phyloP scores from a whole-genome alignment of 2,329 filamentous ascomycete species.

The Microsporum audouinii region DNA sequence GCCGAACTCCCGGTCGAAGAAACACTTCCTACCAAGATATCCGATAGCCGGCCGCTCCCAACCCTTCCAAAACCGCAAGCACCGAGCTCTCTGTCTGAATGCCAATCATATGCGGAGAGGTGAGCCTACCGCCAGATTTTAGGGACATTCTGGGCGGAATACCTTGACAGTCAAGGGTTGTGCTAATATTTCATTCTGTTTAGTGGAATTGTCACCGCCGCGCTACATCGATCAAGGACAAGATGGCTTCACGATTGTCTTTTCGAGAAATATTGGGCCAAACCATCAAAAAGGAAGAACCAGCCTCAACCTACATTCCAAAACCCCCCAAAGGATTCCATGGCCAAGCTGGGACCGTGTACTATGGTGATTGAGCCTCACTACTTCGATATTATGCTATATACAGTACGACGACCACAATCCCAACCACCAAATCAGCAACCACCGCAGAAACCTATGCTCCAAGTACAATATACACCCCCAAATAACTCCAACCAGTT shows the following conservation, averaged over 20 bases:
- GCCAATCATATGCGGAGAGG: constrained; percentile 50
- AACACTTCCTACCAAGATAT: constrained; percentile 42
- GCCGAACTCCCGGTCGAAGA: constrained; percentile 18
- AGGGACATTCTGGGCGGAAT: background rate
- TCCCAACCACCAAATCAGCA: constrained; percentile 22
- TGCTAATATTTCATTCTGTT: constrained; percentile 13
- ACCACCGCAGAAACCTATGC: constrained; percentile 25
- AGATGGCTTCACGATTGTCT: constrained; percentile 46
- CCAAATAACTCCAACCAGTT: constrained; percentile 30
- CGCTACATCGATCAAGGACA: constrained; percentile 48
- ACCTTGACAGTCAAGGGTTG: background rate
- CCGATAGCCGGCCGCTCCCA: constrained; percentile 44
- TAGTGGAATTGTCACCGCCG: constrained; percentile 46
- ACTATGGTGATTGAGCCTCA: constrained; percentile 53
- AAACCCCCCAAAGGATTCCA: constrained; percentile 42
- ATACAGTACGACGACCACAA: constrained; percentile 42
- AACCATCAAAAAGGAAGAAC: constrained; percentile 45
- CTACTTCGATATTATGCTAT: constrained; percentile 48
- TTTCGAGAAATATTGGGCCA: constrained; percentile 47
- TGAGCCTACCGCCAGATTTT: constrained; percentile 16
- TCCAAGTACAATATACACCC: constrained; percentile 33
- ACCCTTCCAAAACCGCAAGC: constrained; percentile 42
- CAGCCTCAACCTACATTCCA: constrained; percentile 35
- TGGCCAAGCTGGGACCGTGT: constrained; percentile 46
- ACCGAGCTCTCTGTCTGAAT: constrained; percentile 38